A percentile compares a stretch with the other conserved stretches of the same genome.
phyloP scores from a whole-genome alignment of 208 protist species.

The Spongospora subterranea region DNA sequence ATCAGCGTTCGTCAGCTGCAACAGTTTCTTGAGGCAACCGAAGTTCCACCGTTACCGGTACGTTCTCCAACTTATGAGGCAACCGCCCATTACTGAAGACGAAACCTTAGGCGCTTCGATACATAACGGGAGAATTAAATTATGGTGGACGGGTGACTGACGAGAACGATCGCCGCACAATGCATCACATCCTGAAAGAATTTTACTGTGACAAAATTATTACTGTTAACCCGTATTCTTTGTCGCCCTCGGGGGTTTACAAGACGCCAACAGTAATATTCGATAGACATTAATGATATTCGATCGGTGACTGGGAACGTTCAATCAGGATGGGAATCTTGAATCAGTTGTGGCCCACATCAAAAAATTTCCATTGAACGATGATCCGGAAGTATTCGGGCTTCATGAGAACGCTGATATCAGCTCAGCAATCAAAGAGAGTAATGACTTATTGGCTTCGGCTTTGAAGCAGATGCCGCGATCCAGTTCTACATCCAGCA shows the following conservation, averaged over 20 bases:
- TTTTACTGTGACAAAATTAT: conserved; percentile 49
- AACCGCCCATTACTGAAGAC: neutral
- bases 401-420: conserved; percentile 93
- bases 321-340: neutral
- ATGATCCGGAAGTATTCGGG: conserved; percentile 89
- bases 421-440: conserved; percentile 86
- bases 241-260: conserved; percentile 69
- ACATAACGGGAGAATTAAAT: conserved; percentile 78
- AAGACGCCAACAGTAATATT: conserved; percentile 23
- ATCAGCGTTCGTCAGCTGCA: conserved; percentile 86
- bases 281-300: neutral
- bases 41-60: conserved; percentile 68
- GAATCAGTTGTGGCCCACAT: conserved; percentile 71
- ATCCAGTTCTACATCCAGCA: conserved; percentile 72
- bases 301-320: neutral
- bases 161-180: conserved; percentile 66
- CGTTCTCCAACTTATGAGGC: neutral
- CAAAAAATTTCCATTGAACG: conserved; percentile 84
- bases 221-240: conserved; percentile 62
- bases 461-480: conserved; percentile 87
- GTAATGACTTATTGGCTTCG: conserved; percentile 81
- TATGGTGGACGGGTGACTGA: conserved; percentile 78
- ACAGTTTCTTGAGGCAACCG: conserved; percentile 90
- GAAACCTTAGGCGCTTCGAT: conserved; percentile 54
- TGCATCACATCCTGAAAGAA: conserved; percentile 17